phyloP scores from a whole-genome alignment of 257 asterid species.

The Nicotiana sylvestris region DNA sequence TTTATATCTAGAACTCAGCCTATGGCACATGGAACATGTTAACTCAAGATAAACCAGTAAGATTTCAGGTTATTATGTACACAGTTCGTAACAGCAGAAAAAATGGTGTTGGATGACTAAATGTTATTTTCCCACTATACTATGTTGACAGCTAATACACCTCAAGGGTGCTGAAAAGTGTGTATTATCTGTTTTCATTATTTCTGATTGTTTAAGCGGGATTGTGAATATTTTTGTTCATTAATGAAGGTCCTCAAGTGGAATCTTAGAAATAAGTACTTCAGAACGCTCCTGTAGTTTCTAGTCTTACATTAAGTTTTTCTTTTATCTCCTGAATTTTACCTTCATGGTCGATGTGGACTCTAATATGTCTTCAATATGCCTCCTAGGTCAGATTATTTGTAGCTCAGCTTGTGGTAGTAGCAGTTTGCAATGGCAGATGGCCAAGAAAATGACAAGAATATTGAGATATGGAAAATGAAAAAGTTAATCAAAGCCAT shows the following conservation, averaged over 20 bases:
- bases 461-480: constrained; percentile 15
- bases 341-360: background rate
- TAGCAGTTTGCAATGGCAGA: constrained; percentile 16
- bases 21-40: background rate
- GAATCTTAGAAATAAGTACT: background rate
- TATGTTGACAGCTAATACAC: background rate
- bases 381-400: constrained; percentile 16
- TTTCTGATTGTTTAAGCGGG: background rate
- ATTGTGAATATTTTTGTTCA: background rate
- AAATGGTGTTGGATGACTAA: background rate
- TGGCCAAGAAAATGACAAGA: constrained; percentile 14
- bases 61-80: background rate
- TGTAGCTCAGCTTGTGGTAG: constrained; percentile 3
- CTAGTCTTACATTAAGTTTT: background rate
- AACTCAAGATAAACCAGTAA: background rate
- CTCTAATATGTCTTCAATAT: background rate
- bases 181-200: background rate
- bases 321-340: background rate
- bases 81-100: background rate
- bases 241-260: background rate
- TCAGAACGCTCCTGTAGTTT: background rate
- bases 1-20: background rate
- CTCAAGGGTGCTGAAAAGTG: background rate
- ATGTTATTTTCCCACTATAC: background rate
- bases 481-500: constrained; percentile 11